phyloP scores from a whole-genome alignment of 2,329 filamentous ascomycete species.

The Neofusicoccum parvum region DNA sequence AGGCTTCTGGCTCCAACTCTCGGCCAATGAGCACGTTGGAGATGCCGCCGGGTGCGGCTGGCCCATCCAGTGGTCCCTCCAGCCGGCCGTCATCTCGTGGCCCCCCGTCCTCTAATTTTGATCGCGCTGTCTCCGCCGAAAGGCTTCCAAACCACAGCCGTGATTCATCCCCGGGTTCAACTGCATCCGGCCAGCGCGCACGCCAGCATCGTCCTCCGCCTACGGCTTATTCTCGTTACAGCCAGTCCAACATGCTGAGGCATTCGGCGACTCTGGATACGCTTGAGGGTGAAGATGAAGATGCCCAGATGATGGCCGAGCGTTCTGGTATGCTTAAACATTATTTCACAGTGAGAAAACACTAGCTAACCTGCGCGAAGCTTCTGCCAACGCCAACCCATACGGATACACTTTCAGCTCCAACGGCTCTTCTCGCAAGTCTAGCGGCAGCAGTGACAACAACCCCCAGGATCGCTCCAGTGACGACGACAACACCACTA shows the following conservation, averaged over 20 bases:
- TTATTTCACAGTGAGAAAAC: no score
- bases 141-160: constrained; percentile 34
- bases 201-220: constrained; percentile 35
- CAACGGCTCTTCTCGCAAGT: constrained; percentile 14
- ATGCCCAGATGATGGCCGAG: neutral
- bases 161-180: constrained; percentile 23
- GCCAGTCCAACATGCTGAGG: constrained; percentile 35
- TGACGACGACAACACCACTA: neutral
- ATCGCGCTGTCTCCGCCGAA: constrained; percentile 43
- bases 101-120: constrained; percentile 38
- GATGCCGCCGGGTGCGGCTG: neutral
- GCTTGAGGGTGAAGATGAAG: constrained; percentile 30
- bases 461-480: constrained; percentile 11
- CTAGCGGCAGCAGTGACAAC: constrained; percentile 13
- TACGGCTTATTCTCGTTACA: constrained; percentile 41
- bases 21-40: constrained; percentile 8
- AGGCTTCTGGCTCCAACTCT: constrained; percentile 7
- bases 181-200: constrained; percentile 19
- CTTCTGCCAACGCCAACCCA: neutral
- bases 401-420: constrained; percentile 1
- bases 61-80: constrained; percentile 34
- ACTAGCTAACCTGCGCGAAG: neutral
- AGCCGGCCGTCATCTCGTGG: constrained; percentile 38
- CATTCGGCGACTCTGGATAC: constrained; percentile 37
- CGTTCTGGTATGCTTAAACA: constrained; percentile 5